phyloP scores from a whole-genome alignment of 768 basidiomycete species.

The Myochromella boudieri region DNA sequence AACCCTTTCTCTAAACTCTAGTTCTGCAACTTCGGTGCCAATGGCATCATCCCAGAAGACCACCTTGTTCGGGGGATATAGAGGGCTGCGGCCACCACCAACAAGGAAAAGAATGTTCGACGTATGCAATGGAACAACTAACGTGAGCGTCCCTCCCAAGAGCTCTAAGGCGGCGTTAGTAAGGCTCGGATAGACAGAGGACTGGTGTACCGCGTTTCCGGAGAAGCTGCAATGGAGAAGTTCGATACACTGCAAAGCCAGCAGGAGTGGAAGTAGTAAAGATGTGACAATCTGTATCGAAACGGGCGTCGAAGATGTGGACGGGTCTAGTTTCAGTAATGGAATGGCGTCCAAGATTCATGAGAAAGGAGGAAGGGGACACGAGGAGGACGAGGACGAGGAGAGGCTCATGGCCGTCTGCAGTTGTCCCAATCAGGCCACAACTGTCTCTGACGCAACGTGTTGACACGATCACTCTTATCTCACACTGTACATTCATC shows the following conservation, averaged over 20 bases:
- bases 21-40: constrained; percentile 78
- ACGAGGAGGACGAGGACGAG: constrained; percentile 11
- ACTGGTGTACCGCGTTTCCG: constrained; percentile 70
- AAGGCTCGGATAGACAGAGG: constrained; percentile 16
- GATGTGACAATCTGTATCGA: constrained; percentile 78
- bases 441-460: constrained; percentile 10
- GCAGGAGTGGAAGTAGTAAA: constrained; percentile 79
- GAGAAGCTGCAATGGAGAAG: constrained; percentile 73
- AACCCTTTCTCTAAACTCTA: constrained; percentile 86
- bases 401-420: constrained; percentile 19
- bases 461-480: background rate
- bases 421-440: constrained; percentile 19
- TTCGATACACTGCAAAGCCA: constrained; percentile 81
- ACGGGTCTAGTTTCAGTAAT: constrained; percentile 77
- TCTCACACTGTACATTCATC: constrained; percentile 11
- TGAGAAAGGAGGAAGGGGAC: constrained; percentile 33
- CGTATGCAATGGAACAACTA: constrained; percentile 75
- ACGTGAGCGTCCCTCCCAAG: constrained; percentile 74
- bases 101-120: constrained; percentile 84
- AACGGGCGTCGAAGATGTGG: constrained; percentile 73
- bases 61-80: constrained; percentile 91
- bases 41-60: constrained; percentile 84
- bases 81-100: constrained; percentile 84
- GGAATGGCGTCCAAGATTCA: constrained; percentile 86
- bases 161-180: constrained; percentile 61